Percentiles rank a stretch among this genome's conserved stretches.
Evolutionary conservation across 1,284 basidiomycete genomes (phyloP).

Genomic region (Ustilago esculenta): DNA sequence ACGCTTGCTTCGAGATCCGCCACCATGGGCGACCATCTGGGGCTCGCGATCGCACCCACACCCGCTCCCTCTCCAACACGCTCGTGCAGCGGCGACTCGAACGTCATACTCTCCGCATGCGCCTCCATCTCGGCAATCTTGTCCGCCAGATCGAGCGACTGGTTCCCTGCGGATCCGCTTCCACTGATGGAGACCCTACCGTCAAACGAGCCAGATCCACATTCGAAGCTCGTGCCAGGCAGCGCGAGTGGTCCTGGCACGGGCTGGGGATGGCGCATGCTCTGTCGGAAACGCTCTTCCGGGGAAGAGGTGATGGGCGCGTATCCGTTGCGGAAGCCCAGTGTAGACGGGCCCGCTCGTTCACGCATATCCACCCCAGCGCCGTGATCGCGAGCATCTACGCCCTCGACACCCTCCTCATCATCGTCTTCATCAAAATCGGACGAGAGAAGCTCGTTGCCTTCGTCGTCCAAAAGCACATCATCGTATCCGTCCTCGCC

Average conservation of each 20-base stretch:
- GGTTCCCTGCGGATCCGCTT: constrained; percentile 29
- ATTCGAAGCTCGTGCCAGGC: constrained; percentile 14
- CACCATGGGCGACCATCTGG: constrained; percentile 27
- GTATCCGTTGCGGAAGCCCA: constrained; percentile 48
- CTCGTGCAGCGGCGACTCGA: constrained; percentile 28
- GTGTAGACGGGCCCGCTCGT: constrained; percentile 39
- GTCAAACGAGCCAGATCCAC: constrained; percentile 28
- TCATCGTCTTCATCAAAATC: constrained; percentile 32
- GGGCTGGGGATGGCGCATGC: constrained; percentile 39
- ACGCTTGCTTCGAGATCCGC: constrained; percentile 18
- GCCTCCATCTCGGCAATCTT: constrained; percentile 57
- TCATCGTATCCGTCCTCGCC: constrained; percentile 27
- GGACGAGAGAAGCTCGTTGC: constrained; percentile 25
- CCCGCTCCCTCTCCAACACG: constrained; percentile 5
- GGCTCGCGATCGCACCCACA: constrained; percentile 4
- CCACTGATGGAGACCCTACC: constrained; percentile 25
- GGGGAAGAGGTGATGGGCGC: constrained; percentile 39
- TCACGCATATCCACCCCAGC: constrained; percentile 44
- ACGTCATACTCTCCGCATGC: constrained; percentile 46
- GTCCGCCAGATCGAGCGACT: constrained; percentile 44
- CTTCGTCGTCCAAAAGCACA: constrained; percentile 30
- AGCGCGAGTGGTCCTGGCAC: constrained; percentile 21
- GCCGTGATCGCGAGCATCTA: constrained; percentile 12
- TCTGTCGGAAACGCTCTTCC: constrained; percentile 43
- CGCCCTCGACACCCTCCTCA: constrained; percentile 4